These are phyloP conservation scores for Colletotrichum coccodes DNA, from an alignment of 2,329 filamentous ascomycete species.

Conservation along the genomic window DNA sequence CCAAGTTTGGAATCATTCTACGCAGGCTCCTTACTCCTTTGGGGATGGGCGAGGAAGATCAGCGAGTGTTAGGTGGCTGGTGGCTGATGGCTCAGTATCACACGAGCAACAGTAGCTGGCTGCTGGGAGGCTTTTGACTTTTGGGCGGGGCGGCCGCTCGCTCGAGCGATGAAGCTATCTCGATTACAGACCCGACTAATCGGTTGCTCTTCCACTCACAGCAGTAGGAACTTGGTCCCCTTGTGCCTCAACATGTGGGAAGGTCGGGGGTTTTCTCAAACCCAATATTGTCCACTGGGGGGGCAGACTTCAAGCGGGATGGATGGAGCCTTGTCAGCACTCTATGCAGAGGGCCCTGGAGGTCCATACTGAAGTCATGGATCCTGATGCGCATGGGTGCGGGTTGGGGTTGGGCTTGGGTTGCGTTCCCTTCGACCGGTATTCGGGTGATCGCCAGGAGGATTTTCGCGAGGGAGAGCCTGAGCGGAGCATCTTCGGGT, in stretches of 20 bases:
- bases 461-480: background rate
- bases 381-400: too few relatives aligned
- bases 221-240: too few relatives aligned
- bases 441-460: background rate
- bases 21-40: background rate
- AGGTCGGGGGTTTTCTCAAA: background rate
- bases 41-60: too few relatives aligned
- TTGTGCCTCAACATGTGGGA: background rate
- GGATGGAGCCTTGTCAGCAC: background rate
- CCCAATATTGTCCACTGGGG: background rate
- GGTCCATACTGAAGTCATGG: background rate
- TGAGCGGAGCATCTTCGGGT: background rate
- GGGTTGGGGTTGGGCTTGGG: too few relatives aligned
- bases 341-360: background rate
- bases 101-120: too few relatives aligned
- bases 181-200: too few relatives aligned
- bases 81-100: too few relatives aligned
- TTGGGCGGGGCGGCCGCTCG: too few relatives aligned
- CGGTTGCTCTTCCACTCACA: too few relatives aligned
- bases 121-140: too few relatives aligned
- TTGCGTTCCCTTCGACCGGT: background rate
- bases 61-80: too few relatives aligned
- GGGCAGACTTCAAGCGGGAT: background rate
- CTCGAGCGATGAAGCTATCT: too few relatives aligned
- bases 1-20: background rate